Evolutionary conservation across 176 grass and related monocot genomes (phyloP).

Genomic region (Otatea glauca): DNA sequence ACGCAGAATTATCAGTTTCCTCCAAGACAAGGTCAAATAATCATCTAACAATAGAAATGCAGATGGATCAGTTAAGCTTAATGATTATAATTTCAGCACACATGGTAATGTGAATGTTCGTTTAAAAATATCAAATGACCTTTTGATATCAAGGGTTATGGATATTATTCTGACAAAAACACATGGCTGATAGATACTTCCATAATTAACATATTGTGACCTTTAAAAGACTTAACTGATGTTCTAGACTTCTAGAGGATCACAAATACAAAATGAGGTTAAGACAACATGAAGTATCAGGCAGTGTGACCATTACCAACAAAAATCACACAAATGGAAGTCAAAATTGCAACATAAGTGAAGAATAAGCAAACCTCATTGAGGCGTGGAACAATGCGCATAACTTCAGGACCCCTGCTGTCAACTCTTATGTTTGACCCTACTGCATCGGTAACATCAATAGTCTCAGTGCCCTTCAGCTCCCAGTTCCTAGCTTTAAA

Average conservation of each 20-base stretch:
- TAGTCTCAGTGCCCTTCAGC: constrained; percentile 88
- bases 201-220: neutral
- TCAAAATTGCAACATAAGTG: neutral
- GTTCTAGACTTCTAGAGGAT: neutral
- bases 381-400: constrained; percentile 88
- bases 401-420: constrained; percentile 97
- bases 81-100: constrained; percentile 14
- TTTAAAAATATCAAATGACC: neutral
- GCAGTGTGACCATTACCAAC: neutral
- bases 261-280: neutral
- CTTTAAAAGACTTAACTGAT: neutral
- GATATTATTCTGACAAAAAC: neutral
- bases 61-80: neutral
- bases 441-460: constrained; percentile 98
- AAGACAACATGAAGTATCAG: neutral
- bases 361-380: constrained; percentile 74
- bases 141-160: neutral
- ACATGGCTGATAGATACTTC: neutral
- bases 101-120: neutral
- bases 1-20: neutral
- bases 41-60: neutral
- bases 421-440: constrained; percentile 96
- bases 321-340: neutral
- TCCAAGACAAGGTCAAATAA: neutral
- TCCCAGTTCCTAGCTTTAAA: constrained; percentile 99